Evolutionary conservation across 2,329 filamentous ascomycete species (phyloP), one percentile per base, ranked within the genome.

Genomic region (Paecilomyces sp.): DNA sequence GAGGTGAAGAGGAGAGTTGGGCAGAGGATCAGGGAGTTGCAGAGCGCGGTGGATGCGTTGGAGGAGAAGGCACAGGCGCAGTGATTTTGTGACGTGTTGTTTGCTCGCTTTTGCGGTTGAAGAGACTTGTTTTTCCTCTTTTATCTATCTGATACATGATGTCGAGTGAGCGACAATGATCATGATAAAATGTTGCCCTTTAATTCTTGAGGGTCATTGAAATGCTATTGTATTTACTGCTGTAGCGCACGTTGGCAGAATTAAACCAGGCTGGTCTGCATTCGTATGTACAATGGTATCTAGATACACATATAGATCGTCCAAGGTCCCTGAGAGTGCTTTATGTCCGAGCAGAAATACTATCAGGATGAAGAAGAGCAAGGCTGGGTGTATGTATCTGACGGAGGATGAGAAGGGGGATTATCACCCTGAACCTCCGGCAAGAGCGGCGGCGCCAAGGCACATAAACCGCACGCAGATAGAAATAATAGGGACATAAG

Each of bases 1-100:
- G 76, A 80, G 66, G 74, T 81, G 33, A 73, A 68, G 61, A 74
- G 66, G 63, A 69, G 78, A 61, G 71, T 81, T 64, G 78, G 75
- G 15, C 72, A 75, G 63, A 67, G 78, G 66, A 69, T 81, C 58
- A 68, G 79, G 65, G 79, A 81, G 68, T 71, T 81, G 70, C 72
- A 74, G 63, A 73, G 70, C 71, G 79, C 76, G 22, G 74, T 80
- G 58, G 65, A 72, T 66, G 66, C 61, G 15, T 68, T 81, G 64
- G 77, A 80, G 67, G 70, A 74, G 62, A 73, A 69, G 66, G 76
- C 73, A 22, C 58, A 64, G 54, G 71, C 70, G 58, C 73, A 79
- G 58, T 75, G 58, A 65, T 56, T 47, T 22, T 22, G 22, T 22
- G 22, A 22, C 22, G 22, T 22, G 33, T 22, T 57, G 51, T 59